Base-by-base conservation (phyloP, 2,329 filamentous ascomycete species). In the Cryphonectria carpinicola region DNA sequence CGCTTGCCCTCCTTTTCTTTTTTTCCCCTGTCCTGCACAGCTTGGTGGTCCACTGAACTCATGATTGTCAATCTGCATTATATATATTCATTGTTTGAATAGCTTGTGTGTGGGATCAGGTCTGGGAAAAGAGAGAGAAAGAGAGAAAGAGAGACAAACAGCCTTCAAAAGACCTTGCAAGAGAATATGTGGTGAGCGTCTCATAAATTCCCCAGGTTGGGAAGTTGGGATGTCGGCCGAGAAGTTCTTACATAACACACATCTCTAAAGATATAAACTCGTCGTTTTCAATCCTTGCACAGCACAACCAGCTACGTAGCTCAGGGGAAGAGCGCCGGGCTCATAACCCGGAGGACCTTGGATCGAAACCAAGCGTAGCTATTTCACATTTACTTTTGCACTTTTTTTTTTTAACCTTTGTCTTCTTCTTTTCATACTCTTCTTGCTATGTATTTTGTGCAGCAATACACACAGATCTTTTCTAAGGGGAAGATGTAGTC, bases 291-390 rank as follows among this genome's bases (percentile, higher is more conserved):
- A 25, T 39, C 14, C 37, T 25, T 3, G 8, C n/a, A 49, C 22
- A n/a, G 22, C 19, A 49, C 17, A 65, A 65, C 25, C 46, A 71
- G 70, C 70, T 71, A 68, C 63, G 65, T 71, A 71, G 70, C 70
- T 71, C 70, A 71, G 70, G 70, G 70, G 70, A 71, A 71, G 70
- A 71, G 70, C 71, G 71, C 71, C 71, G 71, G 71, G 71, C 71
- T 72, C 71, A 72, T 72, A 72, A 72, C 71, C 71, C 71, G 71
- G 71, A 72, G 71, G 71, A 49, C 71, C 52, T 66, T 70, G 68
- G 71, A 72, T 72, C 71, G 71, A 72, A 72, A 72, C 71, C 68
- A 70, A 66, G 63, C 67, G 65, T 70, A 72, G 71, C 71, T 72
- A 72, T 28, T 52, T 14, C 5, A 43, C 39, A 56, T 58, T 49